Conservation (phyloP, 306 rosid genomes). For the Cicer arietinum region DNA sequence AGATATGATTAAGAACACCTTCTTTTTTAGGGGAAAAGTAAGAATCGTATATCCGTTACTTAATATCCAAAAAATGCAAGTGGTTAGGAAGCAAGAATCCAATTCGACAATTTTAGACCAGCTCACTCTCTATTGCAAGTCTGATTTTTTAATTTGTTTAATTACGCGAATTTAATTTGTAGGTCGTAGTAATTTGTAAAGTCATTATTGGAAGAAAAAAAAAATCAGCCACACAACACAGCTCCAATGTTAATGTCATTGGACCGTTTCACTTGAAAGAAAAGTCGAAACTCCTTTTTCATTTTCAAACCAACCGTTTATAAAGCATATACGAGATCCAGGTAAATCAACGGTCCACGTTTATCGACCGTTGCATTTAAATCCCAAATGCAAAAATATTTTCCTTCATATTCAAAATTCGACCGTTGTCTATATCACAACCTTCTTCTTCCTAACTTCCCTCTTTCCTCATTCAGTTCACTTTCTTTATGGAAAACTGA, state of each 20-base stretch:
- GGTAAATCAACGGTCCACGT: conserved; percentile 45
- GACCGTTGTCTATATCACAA: conserved; percentile 55
- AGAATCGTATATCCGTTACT: background rate
- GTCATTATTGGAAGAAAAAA: background rate
- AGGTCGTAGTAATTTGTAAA: background rate
- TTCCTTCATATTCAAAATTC: conserved; percentile 56
- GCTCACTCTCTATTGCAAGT: background rate
- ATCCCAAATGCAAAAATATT: conserved; percentile 34
- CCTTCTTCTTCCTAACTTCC: background rate
- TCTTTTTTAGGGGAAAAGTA: background rate
- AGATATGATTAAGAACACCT: background rate
- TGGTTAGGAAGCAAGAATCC: too few relatives aligned
- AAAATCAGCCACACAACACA: background rate
- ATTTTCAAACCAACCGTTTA: conserved; percentile 39
- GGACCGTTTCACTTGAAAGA: conserved; percentile 24
- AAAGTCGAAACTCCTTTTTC: background rate
- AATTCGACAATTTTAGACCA: too few relatives aligned
- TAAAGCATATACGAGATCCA: conserved; percentile 3
- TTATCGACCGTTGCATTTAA: conserved; percentile 64
- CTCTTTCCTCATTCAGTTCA: conserved; percentile 2
- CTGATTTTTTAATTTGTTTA: background rate
- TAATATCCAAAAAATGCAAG: too few relatives aligned
- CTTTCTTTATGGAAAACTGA: conserved; percentile 38
- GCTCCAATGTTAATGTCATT: background rate
- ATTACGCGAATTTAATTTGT: background rate